These are phyloP conservation scores for Dentipellis sp. DNA, from an alignment of 768 basidiomycete genomes.

Conservation along the genomic window DNA sequence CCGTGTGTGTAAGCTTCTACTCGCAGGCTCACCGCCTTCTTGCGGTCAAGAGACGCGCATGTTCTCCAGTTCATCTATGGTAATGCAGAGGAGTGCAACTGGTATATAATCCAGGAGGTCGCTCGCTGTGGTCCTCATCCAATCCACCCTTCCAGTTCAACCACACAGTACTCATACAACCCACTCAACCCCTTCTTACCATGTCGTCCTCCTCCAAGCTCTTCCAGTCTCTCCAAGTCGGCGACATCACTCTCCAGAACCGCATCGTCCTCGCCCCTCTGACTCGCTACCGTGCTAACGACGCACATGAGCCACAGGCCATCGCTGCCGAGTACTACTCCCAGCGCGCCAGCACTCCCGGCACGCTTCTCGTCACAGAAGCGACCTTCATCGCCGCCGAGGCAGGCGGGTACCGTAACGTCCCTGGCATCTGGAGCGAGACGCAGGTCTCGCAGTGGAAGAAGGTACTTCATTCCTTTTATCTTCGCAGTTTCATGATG, in stretches of 20 bases:
- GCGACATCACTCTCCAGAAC: background rate
- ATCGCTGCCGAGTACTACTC: background rate
- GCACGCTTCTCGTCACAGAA: constrained; percentile 1
- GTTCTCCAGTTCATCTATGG: no score
- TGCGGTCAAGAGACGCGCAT: no score
- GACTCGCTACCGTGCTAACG: background rate
- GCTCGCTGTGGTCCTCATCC: no score
- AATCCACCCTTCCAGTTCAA: no score
- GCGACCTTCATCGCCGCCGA: background rate
- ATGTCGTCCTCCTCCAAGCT: background rate
- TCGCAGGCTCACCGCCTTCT: no score
- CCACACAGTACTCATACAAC: no score
- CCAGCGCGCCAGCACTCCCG: background rate
- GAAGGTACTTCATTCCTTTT: background rate
- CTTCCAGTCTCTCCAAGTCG: background rate
- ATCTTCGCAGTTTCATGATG: background rate
- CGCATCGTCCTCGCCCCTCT: background rate
- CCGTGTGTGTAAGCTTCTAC: no score
- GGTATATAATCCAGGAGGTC: no score
- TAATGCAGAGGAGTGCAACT: no score
- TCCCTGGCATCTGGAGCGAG: background rate
- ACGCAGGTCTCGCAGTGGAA: background rate
- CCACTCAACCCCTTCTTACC: background rate
- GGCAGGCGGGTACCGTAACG: background rate
- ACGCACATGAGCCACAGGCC: background rate